Evolutionary conservation across 140 eudicot species (phyloP).

Genomic region (Ambrosia hybrid): DNA sequence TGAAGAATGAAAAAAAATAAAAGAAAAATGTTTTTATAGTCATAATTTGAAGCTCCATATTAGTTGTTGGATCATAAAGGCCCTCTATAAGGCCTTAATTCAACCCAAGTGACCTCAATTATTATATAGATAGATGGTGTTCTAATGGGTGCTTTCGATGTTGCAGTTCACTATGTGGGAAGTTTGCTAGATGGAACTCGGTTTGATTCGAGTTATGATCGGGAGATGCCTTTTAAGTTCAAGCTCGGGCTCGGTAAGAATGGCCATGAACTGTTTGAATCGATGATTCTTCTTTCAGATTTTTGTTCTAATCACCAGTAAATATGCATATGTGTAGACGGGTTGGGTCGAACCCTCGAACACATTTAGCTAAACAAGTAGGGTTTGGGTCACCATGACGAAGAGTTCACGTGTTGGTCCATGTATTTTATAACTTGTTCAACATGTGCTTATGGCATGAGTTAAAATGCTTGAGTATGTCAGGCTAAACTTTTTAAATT

Average conservation of each 20-base stretch:
- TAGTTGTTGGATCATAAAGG: too few relatives aligned
- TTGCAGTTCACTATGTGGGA: slow-evolving; percentile 34
- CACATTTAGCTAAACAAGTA: neutral
- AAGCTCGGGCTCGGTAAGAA: slow-evolving; percentile 38
- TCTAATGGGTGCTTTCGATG: neutral
- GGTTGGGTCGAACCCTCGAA: neutral
- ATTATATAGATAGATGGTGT: neutral
- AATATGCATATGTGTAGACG: neutral
- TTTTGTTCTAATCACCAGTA: neutral
- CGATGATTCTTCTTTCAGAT: neutral
- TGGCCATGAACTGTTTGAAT: neutral
- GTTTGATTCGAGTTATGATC: slow-evolving; percentile 35
- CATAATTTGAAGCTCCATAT: too few relatives aligned
- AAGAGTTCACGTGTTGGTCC: too few relatives aligned
- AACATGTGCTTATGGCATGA: neutral
- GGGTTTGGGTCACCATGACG: neutral
- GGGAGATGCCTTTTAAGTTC: slow-evolving; percentile 41
- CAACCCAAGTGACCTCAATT: too few relatives aligned
- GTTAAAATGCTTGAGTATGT: neutral
- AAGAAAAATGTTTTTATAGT: too few relatives aligned
- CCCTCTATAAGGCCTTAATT: too few relatives aligned
- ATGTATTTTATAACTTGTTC: too few relatives aligned
- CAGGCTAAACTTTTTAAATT: neutral
- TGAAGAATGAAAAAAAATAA: too few relatives aligned
- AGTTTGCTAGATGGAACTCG: slow-evolving; percentile 37